phyloP scores from a whole-genome alignment of 306 rosid genomes.

The Casuarina glauca region DNA sequence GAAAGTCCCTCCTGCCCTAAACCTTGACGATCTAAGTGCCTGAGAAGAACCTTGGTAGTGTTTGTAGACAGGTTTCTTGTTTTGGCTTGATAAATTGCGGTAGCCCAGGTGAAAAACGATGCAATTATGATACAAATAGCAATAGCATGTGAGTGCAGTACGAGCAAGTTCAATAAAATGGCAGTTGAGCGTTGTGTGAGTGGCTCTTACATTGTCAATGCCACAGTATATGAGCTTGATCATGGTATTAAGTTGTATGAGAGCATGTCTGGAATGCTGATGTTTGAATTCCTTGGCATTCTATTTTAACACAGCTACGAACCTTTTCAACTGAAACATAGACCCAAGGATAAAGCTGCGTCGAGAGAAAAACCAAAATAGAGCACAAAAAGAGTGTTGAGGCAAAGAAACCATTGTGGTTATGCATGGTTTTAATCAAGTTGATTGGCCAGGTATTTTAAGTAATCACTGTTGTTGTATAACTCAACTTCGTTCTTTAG shows the following conservation, averaged over 20 bases:
- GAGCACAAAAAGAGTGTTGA: constrained; percentile 65
- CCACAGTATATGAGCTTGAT: too few relatives aligned
- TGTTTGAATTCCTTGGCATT: too few relatives aligned
- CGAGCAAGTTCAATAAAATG: too few relatives aligned
- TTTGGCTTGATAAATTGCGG: neutral
- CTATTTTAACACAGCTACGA: constrained; percentile 48
- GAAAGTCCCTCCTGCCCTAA: constrained; percentile 81
- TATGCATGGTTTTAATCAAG: constrained; percentile 78
- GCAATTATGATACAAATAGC: too few relatives aligned
- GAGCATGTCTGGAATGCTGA: too few relatives aligned
- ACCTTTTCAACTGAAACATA: constrained; percentile 69
- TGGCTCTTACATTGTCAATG: too few relatives aligned
- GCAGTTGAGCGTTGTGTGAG: too few relatives aligned
- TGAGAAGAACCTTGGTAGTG: constrained; percentile 69
- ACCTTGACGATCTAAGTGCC: constrained; percentile 68
- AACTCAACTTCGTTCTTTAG: too few relatives aligned
- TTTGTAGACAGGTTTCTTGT: too few relatives aligned
- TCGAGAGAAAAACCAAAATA: constrained; percentile 67
- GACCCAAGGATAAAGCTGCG: constrained; percentile 75
- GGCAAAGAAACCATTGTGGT: constrained; percentile 71
- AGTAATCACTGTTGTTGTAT: neutral
- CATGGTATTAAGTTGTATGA: too few relatives aligned
- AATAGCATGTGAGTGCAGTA: too few relatives aligned
- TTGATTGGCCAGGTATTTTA: constrained; percentile 69
- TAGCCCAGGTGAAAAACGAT: too few relatives aligned